Conservation (phyloP, 208 protist species). For the Trypanosomatidae sp. region DNA sequence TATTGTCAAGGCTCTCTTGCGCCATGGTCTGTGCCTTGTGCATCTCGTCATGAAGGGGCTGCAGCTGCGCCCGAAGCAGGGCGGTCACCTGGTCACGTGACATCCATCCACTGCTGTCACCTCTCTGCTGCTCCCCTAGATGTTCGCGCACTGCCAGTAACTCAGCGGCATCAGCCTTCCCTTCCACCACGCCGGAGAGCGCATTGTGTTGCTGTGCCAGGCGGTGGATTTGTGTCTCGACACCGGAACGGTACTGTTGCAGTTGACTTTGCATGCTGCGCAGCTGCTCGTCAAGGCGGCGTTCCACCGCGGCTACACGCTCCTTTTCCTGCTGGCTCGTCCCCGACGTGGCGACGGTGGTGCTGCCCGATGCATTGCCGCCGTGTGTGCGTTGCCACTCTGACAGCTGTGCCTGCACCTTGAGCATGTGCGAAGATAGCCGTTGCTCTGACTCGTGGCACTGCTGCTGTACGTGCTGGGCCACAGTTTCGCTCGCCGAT, state of each 20-base stretch:
- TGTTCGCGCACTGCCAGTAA: constrained; percentile 14
- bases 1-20: constrained; percentile 18
- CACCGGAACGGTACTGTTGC: constrained; percentile 19
- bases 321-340: constrained; percentile 10
- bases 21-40: constrained; percentile 13
- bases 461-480: constrained; percentile 31
- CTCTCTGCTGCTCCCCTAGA: constrained; percentile 22
- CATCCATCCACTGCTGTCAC: constrained; percentile 1
- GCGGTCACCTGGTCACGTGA: constrained; percentile 15
- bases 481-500: constrained; percentile 36
- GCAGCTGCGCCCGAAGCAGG: constrained; percentile 17
- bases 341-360: background rate
- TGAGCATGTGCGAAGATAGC: constrained; percentile 18
- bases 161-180: constrained; percentile 18
- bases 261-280: constrained; percentile 9
- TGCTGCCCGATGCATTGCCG: constrained; percentile 11
- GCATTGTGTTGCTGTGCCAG: constrained; percentile 27
- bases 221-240: constrained; percentile 14
- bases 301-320: constrained; percentile 9
- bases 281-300: constrained; percentile 17
- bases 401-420: constrained; percentile 23
- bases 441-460: constrained; percentile 19
- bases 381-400: constrained; percentile 23
- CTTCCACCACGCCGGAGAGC: constrained; percentile 20
- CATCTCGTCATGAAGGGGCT: constrained; percentile 20